These are phyloP conservation scores for Apiospora aurea DNA, from an alignment of 2,329 filamentous ascomycete genomes.

Conservation along the genomic window DNA sequence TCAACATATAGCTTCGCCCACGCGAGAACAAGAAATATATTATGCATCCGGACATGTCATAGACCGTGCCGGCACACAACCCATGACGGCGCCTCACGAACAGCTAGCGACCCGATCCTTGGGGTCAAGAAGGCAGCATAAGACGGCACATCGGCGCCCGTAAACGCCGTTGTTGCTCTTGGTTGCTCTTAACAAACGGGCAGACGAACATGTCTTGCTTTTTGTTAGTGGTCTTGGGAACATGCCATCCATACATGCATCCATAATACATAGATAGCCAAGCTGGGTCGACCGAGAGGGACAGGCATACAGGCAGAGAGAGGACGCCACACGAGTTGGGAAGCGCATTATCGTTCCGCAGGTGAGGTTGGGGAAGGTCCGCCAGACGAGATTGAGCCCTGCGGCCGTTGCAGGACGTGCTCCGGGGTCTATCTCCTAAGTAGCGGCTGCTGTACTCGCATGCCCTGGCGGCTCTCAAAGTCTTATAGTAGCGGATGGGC, in stretches of 20 bases:
- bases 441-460: not conserved
- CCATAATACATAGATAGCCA: not conserved
- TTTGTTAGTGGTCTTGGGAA: not conserved
- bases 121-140: not conserved
- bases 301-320: not conserved
- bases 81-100: constrained; percentile 2
- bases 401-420: not conserved
- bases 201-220: not conserved
- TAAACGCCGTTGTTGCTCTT: not conserved
- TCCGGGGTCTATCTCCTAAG: not conserved
- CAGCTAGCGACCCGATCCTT: not conserved
- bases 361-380: constrained; percentile 16
- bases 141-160: constrained; percentile 1
- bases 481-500: not conserved
- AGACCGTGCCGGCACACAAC: not conserved
- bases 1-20: constrained; percentile 13
- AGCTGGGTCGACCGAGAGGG: not conserved
- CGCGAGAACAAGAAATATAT: not conserved
- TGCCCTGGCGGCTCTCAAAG: not conserved
- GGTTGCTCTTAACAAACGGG: not conserved
- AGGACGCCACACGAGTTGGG: not conserved
- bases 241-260: not conserved
- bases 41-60: constrained; percentile 12
- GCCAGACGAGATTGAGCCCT: not conserved
- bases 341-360: constrained; percentile 16